phyloP scores from a whole-genome alignment of 1,284 basidiomycete genomes.

The Puccinia polysora region DNA sequence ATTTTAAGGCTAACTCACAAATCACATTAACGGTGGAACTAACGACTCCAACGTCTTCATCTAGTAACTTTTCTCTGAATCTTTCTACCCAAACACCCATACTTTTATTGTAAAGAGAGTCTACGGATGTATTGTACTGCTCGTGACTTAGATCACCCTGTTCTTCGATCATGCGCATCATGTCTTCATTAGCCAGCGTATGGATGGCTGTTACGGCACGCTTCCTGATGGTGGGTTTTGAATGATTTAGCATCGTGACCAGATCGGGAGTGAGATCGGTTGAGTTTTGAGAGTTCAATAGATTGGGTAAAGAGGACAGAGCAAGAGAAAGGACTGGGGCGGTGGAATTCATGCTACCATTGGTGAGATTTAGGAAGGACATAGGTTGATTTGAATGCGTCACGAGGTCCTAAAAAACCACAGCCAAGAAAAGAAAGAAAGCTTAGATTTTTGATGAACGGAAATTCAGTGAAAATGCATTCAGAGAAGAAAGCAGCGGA shows the following conservation, averaged over 20 bases:
- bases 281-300: constrained; percentile 54
- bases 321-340: constrained; percentile 37
- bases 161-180: constrained; percentile 11
- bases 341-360: constrained; percentile 40
- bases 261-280: constrained; percentile 83
- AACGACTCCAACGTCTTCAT: constrained; percentile 79
- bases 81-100: constrained; percentile 52
- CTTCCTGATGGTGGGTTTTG: constrained; percentile 75
- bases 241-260: constrained; percentile 82
- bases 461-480: constrained; percentile 22
- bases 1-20: constrained; percentile 76
- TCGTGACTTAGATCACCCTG: neutral
- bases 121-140: constrained; percentile 58
- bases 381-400: constrained; percentile 14
- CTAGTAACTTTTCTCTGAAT: constrained; percentile 77
- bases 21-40: constrained; percentile 88
- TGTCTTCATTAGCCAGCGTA: constrained; percentile 53
- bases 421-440: constrained; percentile 35
- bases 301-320: constrained; percentile 32
- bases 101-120: constrained; percentile 5
- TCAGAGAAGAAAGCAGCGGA: too few species aligned
- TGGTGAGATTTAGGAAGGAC: constrained; percentile 18
- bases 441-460: neutral
- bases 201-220: constrained; percentile 77
- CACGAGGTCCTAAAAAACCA: constrained; percentile 17